Base-by-base conservation (phyloP, 352 stramenopile species). In the Albugo candida region DNA sequence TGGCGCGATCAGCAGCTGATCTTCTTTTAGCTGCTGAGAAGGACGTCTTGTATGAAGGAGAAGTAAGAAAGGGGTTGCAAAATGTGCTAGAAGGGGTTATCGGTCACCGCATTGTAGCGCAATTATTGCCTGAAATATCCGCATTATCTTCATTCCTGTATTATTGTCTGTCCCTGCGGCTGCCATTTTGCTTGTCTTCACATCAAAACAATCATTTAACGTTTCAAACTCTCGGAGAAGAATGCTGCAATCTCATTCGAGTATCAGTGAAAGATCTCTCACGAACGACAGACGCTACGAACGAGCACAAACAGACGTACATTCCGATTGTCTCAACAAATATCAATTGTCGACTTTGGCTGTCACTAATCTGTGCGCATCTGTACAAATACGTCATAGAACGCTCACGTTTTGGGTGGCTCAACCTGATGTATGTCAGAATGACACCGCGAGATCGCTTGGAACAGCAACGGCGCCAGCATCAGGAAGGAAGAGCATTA, bases 241-340 rank as follows among this genome's bases (percentile, higher is more conserved):
- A 92, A 44, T 92, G 83, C 51, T 89, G 79, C 40, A 77, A 89
- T 44, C 63, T 89, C 12, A 66, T 88, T 41, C 76, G 76, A 31
- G 68, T 88, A 18, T 63, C 60, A 24, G 38, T 31, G 24, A 31
- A 31, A 31, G 24, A 31, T 31, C 8, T 43, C 8, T 24, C 4
- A 65, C 55, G 14, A 48, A 10, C 41, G 43, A 37, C 43, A 43
- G 19, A 24, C 8, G 38, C 3, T 8, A 18, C 20, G 2, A 35
- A 39, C 1, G 36, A 54, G 13, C 35, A 36, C 11, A 43, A 31
- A 43, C 17, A 19, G 0, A 43, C 16, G 0, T 31, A 44, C 0
- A 48, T 78, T n/a, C 40, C 40, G 13, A 65, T 67, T 45, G 60
- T 80, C n/a, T 35, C 45, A 31, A 31, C 24, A 31, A 31, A 31